A percentile compares a stretch with the other conserved stretches of the same genome.
Conservation (phyloP, 2,329 filamentous ascomycete species). For the Exserohilum turcica region DNA sequence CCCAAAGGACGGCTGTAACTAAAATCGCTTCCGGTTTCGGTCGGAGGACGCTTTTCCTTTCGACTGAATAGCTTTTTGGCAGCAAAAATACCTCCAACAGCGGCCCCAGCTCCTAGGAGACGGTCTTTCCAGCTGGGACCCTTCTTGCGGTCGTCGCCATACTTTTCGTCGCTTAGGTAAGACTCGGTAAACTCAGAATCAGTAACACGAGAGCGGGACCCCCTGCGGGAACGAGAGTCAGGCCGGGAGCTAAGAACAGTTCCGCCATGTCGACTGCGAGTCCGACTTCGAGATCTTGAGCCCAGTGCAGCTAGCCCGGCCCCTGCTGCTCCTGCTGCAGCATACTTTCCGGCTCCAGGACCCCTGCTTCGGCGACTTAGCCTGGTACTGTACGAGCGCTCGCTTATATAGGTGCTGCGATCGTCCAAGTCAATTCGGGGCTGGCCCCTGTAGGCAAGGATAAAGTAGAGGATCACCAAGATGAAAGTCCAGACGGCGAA, state of each 20-base stretch:
- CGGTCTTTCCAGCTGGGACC: slow-evolving; percentile 52
- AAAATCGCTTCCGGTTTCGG: slow-evolving; percentile 59
- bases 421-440: slow-evolving; percentile 61
- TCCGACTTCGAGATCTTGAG: slow-evolving; percentile 48
- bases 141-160: slow-evolving; percentile 37
- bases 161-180: slow-evolving; percentile 52
- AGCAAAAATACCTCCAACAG: slow-evolving; percentile 48
- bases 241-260: slow-evolving; percentile 44
- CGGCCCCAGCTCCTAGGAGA: slow-evolving; percentile 53
- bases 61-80: slow-evolving; percentile 63
- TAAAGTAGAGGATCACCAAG: slow-evolving; percentile 76
- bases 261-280: slow-evolving; percentile 34
- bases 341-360: slow-evolving; percentile 53
- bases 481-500: slow-evolving; percentile 79
- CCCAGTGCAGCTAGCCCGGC: slow-evolving; percentile 62
- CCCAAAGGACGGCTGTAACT: slow-evolving; percentile 59
- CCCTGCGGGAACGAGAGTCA: slow-evolving; percentile 36
- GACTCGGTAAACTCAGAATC: slow-evolving; percentile 40
- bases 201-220: slow-evolving; percentile 37
- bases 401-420: slow-evolving; percentile 63
- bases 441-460: slow-evolving; percentile 73
- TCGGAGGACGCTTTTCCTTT: slow-evolving; percentile 50
- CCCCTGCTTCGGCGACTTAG: slow-evolving; percentile 40
- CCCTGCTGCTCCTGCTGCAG: slow-evolving; percentile 61
- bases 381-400: slow-evolving; percentile 53